These are phyloP conservation scores for Curvularia eragrostidis DNA, from an alignment of 2,329 filamentous ascomycete species.

Conservation along the genomic window DNA sequence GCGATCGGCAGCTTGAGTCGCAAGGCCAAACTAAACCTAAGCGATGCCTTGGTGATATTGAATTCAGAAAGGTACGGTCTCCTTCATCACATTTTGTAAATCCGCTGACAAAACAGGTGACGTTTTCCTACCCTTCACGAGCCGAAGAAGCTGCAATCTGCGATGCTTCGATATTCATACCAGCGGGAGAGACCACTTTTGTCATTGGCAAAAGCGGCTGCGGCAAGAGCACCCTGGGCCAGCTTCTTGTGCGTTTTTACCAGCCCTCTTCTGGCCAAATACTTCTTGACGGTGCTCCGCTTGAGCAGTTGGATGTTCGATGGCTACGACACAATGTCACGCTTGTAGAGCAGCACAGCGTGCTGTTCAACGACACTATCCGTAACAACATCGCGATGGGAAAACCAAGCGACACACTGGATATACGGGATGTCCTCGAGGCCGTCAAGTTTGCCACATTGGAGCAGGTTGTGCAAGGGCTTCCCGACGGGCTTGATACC, in stretches of 20 bases:
- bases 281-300: constrained; percentile 68
- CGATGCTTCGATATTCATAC: constrained; percentile 71
- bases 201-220: constrained; percentile 87
- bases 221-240: constrained; percentile 88
- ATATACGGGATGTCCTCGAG: constrained; percentile 62
- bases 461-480: constrained; percentile 67
- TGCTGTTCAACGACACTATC: constrained; percentile 82
- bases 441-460: constrained; percentile 74
- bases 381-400: constrained; percentile 81
- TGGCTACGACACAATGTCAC: constrained; percentile 83
- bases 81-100: background rate
- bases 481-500: constrained; percentile 77
- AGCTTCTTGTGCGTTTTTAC: constrained; percentile 81
- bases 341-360: constrained; percentile 80
- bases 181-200: constrained; percentile 75
- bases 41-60: constrained; percentile 69
- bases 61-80: constrained; percentile 69
- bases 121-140: constrained; percentile 80
- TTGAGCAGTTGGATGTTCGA: constrained; percentile 66
- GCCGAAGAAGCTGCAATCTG: constrained; percentile 66
- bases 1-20: constrained; percentile 21
- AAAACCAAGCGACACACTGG: constrained; percentile 59
- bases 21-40: constrained; percentile 32
- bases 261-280: constrained; percentile 69
- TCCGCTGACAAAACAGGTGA: constrained; percentile 62